Evolutionary conservation across 495 filamentous ascomycete genomes (phyloP), one percentile per base, ranked within the genome.

Genomic region (Neurospora sublineolata): DNA sequence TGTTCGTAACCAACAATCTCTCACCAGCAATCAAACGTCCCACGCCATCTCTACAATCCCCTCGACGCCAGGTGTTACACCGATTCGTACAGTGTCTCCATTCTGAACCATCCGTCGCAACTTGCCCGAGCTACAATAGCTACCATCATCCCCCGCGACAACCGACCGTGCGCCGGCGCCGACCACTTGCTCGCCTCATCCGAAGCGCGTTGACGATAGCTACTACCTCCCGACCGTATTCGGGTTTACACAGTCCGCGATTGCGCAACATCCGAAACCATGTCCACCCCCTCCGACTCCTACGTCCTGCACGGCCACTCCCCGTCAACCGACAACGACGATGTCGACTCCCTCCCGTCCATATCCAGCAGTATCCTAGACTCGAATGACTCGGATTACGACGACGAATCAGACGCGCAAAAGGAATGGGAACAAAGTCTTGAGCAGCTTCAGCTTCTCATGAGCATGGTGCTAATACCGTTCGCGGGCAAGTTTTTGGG

Each of bases 401-500:
- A 89, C 0, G 80, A 84, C 18, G 83, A 89, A 74, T 91, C 89
- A 37, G 93, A 97, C 77, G 95, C 95, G 20, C 94, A 99, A 79
- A 86, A 85, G 23, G 94, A 99, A 80, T 99, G 95, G 95, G 90
- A 92, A 74, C 93, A 93, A 76, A 94, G 90, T 75, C 81, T 99
- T 74, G 92, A 97, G 82, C 95, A 99, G 81, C 81, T 98, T 67
- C 93, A 99, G 84, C 83, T 99, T 68, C 83, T 99, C 60, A 79
- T 97, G 78, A 94, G 90, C 9, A 96, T 99, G 93, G 92, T 98
- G 20, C 77, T 97, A 75, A 90, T 98, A 42, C 95, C 95, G 20
- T 97, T 94, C 79, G 82, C 93, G 69, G 95, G 95, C 27, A 98
- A 97, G 80, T 97, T 93, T 80, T 84, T 97, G 75, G 95, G 95